Evolutionary conservation across 306 rosid genomes (phyloP), one percentile per base, ranked within the genome.

Genomic region (Notholithocarpus densiflorus): DNA sequence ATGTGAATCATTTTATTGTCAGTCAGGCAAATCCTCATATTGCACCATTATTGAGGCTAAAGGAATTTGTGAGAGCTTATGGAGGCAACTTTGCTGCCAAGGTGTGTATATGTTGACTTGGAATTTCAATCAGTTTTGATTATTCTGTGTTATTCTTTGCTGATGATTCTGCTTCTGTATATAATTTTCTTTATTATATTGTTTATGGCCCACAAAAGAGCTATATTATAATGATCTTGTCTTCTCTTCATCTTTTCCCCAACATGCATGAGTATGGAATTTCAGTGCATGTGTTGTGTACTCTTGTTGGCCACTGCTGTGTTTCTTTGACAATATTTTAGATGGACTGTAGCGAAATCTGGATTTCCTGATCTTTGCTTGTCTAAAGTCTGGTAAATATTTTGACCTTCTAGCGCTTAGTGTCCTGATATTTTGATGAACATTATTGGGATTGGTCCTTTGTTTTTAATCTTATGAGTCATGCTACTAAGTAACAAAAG

Each of bases 51-150:
- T 73, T 96, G 87, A 90, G 99, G 79, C 81, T 95, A 80, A 95
- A 95, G 82, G 96, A 86, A 77, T 84, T 93, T 82, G 87, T 92
- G 77, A 87, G 98, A 85, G 92, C 87, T 76, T 82, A 78, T 20
- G 99, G 99, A 73, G 98, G 99, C 83, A 90, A 85, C 81, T 93
- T 95, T 73, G 98, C 99, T 71, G 99, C 96, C 80, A 95, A 95
- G 99, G 99, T 93, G 85, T 80, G 71, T 37, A 77, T 73, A 78
- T 61, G 8, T 77, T 20, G 60, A 79, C 80, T 84, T 55, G 9
- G 56, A 52, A 79, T 66, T 55, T 74, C 72, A 10, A 59, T 37
- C 37, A 51, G 54, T 32, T 34, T 48, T 48, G 53, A 48, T 48
- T 68, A 21, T 7, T 62, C 19, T 27, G 13, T 34, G 5, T n/a